Base-by-base conservation (phyloP, 225 moss, liverwort and hornwort species). In the Sphagnum contortum region DNA sequence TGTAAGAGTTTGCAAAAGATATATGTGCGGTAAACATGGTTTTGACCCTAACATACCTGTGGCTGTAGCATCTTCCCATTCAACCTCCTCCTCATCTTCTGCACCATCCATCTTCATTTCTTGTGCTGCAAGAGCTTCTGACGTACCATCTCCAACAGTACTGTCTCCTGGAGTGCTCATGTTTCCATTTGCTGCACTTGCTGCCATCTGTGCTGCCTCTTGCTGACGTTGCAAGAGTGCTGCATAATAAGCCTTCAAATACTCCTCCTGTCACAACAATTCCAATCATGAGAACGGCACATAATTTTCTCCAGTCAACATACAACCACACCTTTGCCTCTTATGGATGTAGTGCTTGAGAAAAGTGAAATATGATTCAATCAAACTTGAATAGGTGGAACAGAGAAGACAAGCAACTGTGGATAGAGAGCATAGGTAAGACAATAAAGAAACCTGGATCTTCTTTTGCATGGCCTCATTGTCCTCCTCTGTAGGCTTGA, bases 211-310 rank as follows among this genome's bases (percentile, higher is more conserved):
- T 53, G 59, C 64, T 14, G 61, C 54, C 62, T 74, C 71, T 66
- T 83, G 79, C 52, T 83, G 76, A 66, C 79, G 68, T 12, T 4
- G 65, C 60, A 79, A 55, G 70, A 92, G 77, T n/a, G 90, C 96
- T 65, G 87, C 87, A 66, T 92, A 92, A 64, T 98, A 91, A 48
- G 93, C 98, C 80, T 87, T 76, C 67, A 88, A 68, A 67, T 98
- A 93, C 67, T 91, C 93, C 70, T 98, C 98, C 85, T 93, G 79
- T 69, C 50, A 3, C 10, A 45, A 60, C 12, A 8, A 55, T 4
- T 47, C 14, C 56, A 55, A 44, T 9, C n/a, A 49, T 4, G 47
- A 29, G n/a, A 63, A 5, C 47, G 0, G 5, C 5, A 63, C 2
- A 8, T 12, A 63, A 8, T 63, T 29, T 47, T 44, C 10, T 6